phyloP scores from a whole-genome alignment of 805 yeast species.

The Candida sakaeoensis region DNA sequence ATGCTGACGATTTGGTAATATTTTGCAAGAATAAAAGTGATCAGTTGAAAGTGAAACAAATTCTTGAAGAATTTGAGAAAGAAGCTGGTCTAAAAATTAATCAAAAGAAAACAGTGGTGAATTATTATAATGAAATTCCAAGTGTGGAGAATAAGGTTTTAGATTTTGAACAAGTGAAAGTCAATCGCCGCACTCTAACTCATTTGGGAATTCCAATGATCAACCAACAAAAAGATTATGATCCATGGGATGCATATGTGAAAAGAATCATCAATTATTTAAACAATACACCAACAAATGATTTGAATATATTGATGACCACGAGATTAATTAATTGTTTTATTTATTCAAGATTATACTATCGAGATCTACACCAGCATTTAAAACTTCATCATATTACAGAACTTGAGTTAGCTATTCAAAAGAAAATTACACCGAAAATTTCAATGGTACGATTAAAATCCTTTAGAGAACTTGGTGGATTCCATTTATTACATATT shows the following conservation, averaged over 20 bases:
- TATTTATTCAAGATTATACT: conserved; percentile 1
- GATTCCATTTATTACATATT: neutral
- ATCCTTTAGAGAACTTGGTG: neutral
- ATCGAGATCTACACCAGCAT: neutral
- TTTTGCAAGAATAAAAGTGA: conserved; percentile 1
- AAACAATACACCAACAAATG: neutral
- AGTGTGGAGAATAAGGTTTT: neutral
- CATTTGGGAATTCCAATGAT: neutral
- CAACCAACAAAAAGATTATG: neutral
- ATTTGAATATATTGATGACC: neutral
- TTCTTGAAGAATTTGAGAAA: neutral
- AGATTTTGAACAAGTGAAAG: neutral
- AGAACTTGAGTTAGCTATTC: neutral
- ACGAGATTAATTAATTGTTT: neutral
- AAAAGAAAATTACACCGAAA: neutral
- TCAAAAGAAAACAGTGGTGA: neutral
- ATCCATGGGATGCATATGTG: conserved; percentile 1
- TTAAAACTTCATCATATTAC: neutral
- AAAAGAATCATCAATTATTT: neutral
- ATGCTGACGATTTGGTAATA: conserved; percentile 3
- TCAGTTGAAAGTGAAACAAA: neutral
- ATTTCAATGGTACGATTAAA: neutral
- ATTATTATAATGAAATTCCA: neutral
- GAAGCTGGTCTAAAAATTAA: neutral
- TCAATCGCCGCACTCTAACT: neutral